Evolutionary conservation across 768 basidiomycete species (phyloP).

Genomic region (Phaffia tasmanica): DNA sequence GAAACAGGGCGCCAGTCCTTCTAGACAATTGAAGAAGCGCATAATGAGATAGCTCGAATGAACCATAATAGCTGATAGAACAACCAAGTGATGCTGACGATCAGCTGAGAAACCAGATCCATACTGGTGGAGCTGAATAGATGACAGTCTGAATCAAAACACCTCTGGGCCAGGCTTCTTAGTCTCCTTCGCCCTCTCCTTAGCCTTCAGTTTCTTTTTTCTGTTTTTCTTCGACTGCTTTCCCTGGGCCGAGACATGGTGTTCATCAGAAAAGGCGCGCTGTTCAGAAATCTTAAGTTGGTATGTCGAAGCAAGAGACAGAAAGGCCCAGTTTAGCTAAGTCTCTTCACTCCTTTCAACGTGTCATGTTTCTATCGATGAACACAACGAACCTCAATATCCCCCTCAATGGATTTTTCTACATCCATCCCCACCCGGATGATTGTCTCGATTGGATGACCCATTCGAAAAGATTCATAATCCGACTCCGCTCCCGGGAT

Average conservation of each 20-base stretch:
- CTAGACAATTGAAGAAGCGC: not conserved
- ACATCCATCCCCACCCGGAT: too few species aligned
- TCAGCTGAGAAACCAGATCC: not conserved
- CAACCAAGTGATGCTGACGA: not conserved
- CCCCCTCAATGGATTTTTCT: too few species aligned
- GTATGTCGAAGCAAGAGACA: too few species aligned
- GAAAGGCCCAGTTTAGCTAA: too few species aligned
- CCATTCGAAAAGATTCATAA: too few species aligned
- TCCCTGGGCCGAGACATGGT: not conserved
- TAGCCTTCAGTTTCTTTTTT: constrained; percentile 7
- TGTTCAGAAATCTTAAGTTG: too few species aligned
- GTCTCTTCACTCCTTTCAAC: too few species aligned
- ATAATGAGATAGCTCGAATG: not conserved
- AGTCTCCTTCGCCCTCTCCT: constrained; percentile 11
- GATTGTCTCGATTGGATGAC: too few species aligned
- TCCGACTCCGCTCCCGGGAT: too few species aligned
- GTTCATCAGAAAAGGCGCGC: too few species aligned
- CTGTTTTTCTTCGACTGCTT: constrained; percentile 4
- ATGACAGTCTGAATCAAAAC: not conserved
- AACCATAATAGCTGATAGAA: not conserved
- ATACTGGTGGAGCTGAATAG: not conserved
- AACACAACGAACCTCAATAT: too few species aligned
- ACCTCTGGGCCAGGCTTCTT: not conserved
- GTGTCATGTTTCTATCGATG: too few species aligned
- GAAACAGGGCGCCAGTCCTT: not conserved